Evolutionary conservation across 495 filamentous ascomycete species (phyloP).

Genomic region (Penicillium samsonianum): DNA sequence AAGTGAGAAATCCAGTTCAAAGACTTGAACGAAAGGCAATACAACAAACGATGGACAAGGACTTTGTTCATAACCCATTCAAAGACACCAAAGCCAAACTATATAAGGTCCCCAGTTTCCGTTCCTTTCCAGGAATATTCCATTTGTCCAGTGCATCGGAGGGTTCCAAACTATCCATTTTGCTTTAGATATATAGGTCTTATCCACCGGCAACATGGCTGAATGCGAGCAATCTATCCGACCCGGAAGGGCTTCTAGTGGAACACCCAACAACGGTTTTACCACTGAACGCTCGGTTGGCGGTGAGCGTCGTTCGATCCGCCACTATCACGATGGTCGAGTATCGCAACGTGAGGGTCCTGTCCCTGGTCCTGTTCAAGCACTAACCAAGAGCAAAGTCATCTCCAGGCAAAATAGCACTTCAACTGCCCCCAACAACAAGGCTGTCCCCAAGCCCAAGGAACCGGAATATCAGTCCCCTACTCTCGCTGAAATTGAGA

Average conservation of each 20-base stretch:
- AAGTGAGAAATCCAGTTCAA: neutral
- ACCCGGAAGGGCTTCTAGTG: neutral
- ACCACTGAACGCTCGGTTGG: neutral
- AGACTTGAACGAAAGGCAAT: neutral
- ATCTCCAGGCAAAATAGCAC: neutral
- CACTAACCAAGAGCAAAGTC: neutral
- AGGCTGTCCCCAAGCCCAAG: neutral
- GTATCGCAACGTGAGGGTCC: neutral
- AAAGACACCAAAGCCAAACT: neutral
- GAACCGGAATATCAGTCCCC: neutral
- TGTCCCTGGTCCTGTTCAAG: neutral
- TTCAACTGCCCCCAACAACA: too few relatives aligned
- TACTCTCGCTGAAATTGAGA: neutral
- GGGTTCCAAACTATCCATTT: neutral
- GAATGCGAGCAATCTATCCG: neutral
- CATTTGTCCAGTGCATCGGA: neutral
- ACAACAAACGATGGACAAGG: neutral
- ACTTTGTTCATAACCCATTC: neutral
- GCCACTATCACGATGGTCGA: slow-evolving; percentile 1
- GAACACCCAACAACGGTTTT: neutral
- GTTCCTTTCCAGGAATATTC: neutral
- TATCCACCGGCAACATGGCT: neutral
- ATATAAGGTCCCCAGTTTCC: neutral
- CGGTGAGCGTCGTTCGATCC: slow-evolving; percentile 3
- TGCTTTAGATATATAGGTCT: neutral